Conservation (phyloP, 2,329 filamentous ascomycete species). For the Aspergillus pseudotamarii region DNA sequence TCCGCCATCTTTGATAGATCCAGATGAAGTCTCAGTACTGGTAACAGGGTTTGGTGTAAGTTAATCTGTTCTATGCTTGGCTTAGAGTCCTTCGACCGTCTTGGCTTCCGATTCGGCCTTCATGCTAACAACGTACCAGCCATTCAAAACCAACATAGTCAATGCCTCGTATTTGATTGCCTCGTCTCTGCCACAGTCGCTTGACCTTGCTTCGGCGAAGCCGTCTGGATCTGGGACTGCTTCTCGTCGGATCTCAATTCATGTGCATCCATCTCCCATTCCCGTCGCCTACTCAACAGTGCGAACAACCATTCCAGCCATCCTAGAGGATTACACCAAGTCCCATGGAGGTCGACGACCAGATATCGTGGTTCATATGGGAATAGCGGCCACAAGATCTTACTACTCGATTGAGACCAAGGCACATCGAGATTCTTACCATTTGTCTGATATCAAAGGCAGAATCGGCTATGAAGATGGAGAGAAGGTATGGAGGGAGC, state of each 20-base stretch:
- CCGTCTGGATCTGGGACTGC: constrained; percentile 16
- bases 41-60: constrained; percentile 42
- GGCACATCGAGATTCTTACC: constrained; percentile 73
- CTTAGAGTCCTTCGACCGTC: not conserved
- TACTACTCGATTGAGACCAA: constrained; percentile 73
- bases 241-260: constrained; percentile 39
- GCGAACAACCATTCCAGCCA: constrained; percentile 61
- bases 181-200: constrained; percentile 64
- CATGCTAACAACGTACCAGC: constrained; percentile 51
- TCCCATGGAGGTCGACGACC: constrained; percentile 48
- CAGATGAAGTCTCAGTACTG: constrained; percentile 37
- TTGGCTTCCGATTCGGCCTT: not conserved
- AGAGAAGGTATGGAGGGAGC: constrained; percentile 56
- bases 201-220: constrained; percentile 49
- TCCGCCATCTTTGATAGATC: constrained; percentile 17
- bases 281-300: constrained; percentile 72
- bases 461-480: constrained; percentile 45
- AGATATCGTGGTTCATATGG: constrained; percentile 75
- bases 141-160: constrained; percentile 72
- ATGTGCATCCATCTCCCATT: constrained; percentile 65
- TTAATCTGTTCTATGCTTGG: not conserved
- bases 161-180: constrained; percentile 86
- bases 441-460: constrained; percentile 69
- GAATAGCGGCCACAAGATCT: constrained; percentile 68
- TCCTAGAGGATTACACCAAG: constrained; percentile 57